Conservation (phyloP, 441 rosid species). For the Caryocar brasiliense region DNA sequence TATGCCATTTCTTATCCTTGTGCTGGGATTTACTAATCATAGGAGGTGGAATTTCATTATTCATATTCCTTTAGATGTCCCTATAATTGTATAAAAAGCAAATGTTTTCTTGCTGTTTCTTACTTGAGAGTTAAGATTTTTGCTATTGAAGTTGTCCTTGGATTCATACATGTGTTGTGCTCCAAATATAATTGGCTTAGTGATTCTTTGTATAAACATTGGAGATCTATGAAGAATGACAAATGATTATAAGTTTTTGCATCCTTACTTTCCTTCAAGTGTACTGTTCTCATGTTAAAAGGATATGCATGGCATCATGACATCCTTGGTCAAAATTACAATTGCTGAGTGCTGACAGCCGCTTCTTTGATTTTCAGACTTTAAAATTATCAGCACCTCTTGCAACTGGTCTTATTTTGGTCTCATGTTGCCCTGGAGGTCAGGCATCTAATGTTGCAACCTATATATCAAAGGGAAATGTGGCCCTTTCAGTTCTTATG, state of each 20-base stretch:
- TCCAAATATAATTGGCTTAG: no score
- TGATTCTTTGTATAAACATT: no score
- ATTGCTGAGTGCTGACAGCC: slow-evolving; percentile 13
- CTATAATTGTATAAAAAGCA: no score
- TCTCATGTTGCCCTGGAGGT: slow-evolving; percentile 96
- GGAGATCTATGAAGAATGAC: no score
- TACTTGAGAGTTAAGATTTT: background rate
- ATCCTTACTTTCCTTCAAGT: no score
- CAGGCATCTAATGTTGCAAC: slow-evolving; percentile 96
- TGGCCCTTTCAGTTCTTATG: slow-evolving; percentile 95
- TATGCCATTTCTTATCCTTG: background rate
- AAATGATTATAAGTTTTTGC: no score
- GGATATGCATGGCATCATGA: background rate
- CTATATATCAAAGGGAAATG: slow-evolving; percentile 84
- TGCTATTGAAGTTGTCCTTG: background rate
- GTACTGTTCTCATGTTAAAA: no score
- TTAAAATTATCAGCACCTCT: slow-evolving; percentile 89
- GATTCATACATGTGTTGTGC: background rate
- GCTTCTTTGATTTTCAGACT: slow-evolving; percentile 31
- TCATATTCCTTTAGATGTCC: no score
- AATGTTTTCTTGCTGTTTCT: background rate
- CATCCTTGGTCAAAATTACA: background rate
- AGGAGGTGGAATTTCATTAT: background rate
- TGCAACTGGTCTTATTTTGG: slow-evolving; percentile 90
- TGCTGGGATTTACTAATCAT: background rate